These are phyloP conservation scores for Aspergillus felis DNA, from an alignment of 2,329 filamentous ascomycete species.

Conservation along the genomic window DNA sequence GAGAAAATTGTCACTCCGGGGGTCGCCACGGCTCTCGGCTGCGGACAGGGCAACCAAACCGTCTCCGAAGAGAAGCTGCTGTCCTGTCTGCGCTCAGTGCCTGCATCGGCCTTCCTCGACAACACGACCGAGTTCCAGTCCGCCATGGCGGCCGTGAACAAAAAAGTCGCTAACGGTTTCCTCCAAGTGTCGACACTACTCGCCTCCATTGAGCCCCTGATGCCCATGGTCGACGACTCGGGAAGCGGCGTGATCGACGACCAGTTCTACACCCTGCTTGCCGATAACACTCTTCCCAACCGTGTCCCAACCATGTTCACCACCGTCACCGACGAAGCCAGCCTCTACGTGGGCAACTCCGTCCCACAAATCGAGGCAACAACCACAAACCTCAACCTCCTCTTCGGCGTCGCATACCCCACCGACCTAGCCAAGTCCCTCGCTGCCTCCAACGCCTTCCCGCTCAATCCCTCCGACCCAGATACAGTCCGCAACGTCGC, in stretches of 20 bases:
- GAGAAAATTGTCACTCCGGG: constrained; percentile 16
- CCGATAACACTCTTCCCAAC: constrained; percentile 16
- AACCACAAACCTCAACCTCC: constrained; percentile 7
- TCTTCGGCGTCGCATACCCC: constrained; percentile 15
- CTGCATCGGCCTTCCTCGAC: constrained; percentile 17
- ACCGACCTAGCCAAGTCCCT: constrained; percentile 12
- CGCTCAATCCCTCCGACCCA: constrained; percentile 8
- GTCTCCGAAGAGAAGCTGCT: constrained; percentile 12
- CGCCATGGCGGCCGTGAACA: constrained; percentile 6
- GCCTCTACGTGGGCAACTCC: constrained; percentile 10
- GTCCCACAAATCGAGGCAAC: constrained; percentile 10
- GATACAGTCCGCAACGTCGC: constrained; percentile 16
- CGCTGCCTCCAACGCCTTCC: constrained; percentile 11
- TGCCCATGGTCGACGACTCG: constrained; percentile 25
- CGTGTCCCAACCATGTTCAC: constrained; percentile 27
- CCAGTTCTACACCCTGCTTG: constrained; percentile 24
- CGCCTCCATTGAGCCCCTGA: constrained; percentile 20
- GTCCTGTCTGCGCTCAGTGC: constrained; percentile 20
- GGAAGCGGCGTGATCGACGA: constrained; percentile 22
- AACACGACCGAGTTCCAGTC: constrained; percentile 16
- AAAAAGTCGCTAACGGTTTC: constrained; percentile 10
- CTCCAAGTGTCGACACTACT: constrained; percentile 16
- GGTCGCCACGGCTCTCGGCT: constrained; percentile 21
- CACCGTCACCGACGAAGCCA: constrained; percentile 23
- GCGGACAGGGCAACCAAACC: constrained; percentile 8